Evolutionary conservation across 2,329 filamentous ascomycete species (phyloP), one percentile per base, ranked within the genome.

Genomic region (Cadophora gregata): DNA sequence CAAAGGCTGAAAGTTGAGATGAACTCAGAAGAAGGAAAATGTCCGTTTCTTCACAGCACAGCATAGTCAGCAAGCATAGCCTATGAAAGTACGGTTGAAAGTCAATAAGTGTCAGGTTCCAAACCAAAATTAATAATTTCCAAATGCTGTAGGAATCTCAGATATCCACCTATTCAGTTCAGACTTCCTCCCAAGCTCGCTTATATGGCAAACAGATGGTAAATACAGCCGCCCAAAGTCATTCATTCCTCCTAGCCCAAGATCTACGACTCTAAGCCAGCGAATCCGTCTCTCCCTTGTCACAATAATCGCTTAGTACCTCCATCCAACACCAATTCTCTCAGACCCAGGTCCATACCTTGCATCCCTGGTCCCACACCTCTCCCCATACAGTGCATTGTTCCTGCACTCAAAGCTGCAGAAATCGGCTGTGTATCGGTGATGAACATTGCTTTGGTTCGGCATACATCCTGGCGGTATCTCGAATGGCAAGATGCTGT

Each of bases 261-360:
- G n/a, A n/a, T 42, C 27, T 27, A 14, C 16, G n/a, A 31, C 16
- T 27, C 25, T 27, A 31, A 31, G 16, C 50, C 24, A 16, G 14
- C 21, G 12, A n/a, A 47, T n/a, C 51, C 1, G 9, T 8, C 33
- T 4, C 8, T 21, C 21, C 21, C 33, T 8, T 56, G 5, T 38
- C 3, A 6, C 10, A 29, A 24, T 9, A 27, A 16, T 3, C 12
- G 31, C 38, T 60, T 38, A 72, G 62, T 66, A 69, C 61, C 74
- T 73, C 74, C 74, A 76, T n/a, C 75, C 75, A 38, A 76, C 74
- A 5, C 75, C 74, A 47, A 74, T 70, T 48, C 75, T 75, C 64
- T 74, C 69, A 51, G 63, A 69, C 10, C 73, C 74, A 6, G 73
- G 71, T 14, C 75, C 75, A 69, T 72, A 76, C 31, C 68, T 66